Evolutionary conservation across 495 filamentous ascomycete genomes (phyloP).

Genomic region (Hypoxylon crocopeplum): DNA sequence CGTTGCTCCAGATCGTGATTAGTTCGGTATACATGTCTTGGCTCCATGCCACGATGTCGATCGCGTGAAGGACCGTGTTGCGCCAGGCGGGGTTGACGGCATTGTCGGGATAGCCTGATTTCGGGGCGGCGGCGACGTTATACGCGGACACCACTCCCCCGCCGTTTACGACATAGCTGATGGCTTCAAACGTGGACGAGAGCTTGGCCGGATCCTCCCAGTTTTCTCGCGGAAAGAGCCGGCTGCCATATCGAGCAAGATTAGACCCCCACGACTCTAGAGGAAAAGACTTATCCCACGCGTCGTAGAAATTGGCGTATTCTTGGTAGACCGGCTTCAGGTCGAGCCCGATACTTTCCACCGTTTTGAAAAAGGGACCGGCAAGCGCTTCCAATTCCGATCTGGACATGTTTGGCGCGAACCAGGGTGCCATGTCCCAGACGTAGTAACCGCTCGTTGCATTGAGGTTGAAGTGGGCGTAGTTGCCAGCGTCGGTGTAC

Average conservation of each 20-base stretch:
- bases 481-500: conserved; percentile 60
- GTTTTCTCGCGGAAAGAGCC: conserved; percentile 60
- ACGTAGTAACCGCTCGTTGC: conserved; percentile 42
- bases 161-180: conserved; percentile 51
- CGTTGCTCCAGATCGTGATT: conserved; percentile 49
- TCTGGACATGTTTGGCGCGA: conserved; percentile 58
- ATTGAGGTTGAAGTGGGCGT: conserved; percentile 58
- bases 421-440: conserved; percentile 57
- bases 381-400: conserved; percentile 53
- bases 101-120: conserved; percentile 47
- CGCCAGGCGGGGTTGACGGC: conserved; percentile 60
- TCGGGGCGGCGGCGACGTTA: conserved; percentile 54
- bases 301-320: conserved; percentile 56
- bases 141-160: conserved; percentile 56
- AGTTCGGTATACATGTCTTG: conserved; percentile 46
- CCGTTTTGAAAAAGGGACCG: conserved; percentile 53
- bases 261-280: conserved; percentile 53
- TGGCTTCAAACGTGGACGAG: conserved; percentile 53
- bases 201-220: conserved; percentile 47
- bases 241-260: conserved; percentile 50
- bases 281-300: conserved; percentile 54
- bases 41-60: conserved; percentile 52
- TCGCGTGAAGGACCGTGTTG: conserved; percentile 51
- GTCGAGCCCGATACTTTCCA: conserved; percentile 41
- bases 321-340: conserved; percentile 56